These are phyloP conservation scores for Aspergillus leporis DNA, from an alignment of 495 filamentous ascomycete genomes.

Conservation along the genomic window DNA sequence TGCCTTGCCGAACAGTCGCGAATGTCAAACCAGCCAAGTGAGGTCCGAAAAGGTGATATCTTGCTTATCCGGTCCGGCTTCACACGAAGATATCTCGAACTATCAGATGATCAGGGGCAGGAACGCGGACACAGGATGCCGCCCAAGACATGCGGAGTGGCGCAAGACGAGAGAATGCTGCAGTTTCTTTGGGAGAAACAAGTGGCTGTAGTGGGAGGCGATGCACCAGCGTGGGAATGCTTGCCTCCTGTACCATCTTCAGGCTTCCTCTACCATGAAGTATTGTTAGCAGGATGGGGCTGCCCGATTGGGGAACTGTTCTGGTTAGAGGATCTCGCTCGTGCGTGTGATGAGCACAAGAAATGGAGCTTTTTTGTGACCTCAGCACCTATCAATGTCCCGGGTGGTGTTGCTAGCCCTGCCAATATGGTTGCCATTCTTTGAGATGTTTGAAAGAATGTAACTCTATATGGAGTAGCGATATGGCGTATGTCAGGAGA, in stretches of 20 bases:
- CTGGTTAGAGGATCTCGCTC: neutral
- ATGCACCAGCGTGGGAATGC: neutral
- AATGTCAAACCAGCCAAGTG: neutral
- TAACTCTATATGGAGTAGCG: neutral
- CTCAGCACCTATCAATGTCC: neutral
- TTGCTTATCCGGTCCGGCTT: neutral
- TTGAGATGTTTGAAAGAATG: neutral
- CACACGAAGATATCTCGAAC: neutral
- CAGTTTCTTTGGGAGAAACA: conserved; percentile 1
- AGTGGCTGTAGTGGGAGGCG: neutral
- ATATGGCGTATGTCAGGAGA: neutral
- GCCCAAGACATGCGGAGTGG: neutral
- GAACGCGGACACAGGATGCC: neutral
- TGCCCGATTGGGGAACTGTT: neutral
- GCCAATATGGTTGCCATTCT: neutral
- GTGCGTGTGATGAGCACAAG: neutral
- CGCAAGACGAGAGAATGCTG: neutral
- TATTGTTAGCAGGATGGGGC: neutral
- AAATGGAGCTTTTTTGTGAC: neutral
- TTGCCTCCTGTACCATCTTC: neutral
- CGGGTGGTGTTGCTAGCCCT: neutral
- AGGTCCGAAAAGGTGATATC: neutral
- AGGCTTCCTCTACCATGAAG: neutral
- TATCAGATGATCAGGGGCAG: neutral
- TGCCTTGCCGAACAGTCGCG: neutral